A percentile compares a stretch with the other conserved stretches of the same genome.
Evolutionary conservation across 1,284 basidiomycete genomes (phyloP).

Genomic region (Trichosporon coremiiforme): DNA sequence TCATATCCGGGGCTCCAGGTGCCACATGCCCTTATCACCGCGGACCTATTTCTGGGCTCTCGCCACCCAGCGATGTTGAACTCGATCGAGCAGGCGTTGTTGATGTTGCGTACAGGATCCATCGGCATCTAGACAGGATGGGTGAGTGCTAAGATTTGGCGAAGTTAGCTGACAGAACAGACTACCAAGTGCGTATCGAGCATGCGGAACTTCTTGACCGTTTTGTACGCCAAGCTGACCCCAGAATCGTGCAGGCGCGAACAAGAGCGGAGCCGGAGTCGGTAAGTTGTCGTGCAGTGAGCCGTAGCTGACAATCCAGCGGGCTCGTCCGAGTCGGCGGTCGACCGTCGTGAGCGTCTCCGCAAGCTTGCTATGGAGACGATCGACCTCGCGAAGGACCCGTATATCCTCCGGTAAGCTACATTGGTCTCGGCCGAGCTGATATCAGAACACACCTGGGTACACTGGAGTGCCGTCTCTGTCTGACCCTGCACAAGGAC

Average conservation of each 20-base stretch:
- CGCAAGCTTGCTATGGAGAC: constrained; percentile 94
- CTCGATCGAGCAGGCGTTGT: not conserved
- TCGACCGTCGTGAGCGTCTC: constrained; percentile 91
- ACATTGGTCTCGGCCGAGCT: not conserved
- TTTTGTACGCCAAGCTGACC: constrained; percentile 17
- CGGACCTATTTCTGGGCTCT: constrained; percentile 7
- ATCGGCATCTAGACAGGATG: constrained; percentile 22
- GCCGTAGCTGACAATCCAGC: constrained; percentile 32
- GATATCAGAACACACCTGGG: constrained; percentile 79
- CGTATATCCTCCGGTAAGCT: constrained; percentile 78
- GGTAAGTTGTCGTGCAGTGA: constrained; percentile 46
- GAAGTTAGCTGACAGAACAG: constrained; percentile 32
- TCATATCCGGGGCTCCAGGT: constrained; percentile 18
- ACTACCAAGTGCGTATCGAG: constrained; percentile 48
- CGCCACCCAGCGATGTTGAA: constrained; percentile 21
- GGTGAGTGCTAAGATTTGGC: constrained; percentile 23
- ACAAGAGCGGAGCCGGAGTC: constrained; percentile 93
- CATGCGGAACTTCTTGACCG: constrained; percentile 7
- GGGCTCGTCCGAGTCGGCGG: constrained; percentile 73
- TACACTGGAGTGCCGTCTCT: constrained; percentile 96
- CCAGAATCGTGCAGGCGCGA: constrained; percentile 90
- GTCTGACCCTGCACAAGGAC: constrained; percentile 96
- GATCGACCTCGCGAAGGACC: constrained; percentile 97
- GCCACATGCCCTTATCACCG: constrained; percentile 27
- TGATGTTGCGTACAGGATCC: not conserved